Percentiles rank a stretch among this genome's conserved stretches.
phyloP scores from a whole-genome alignment of 1,139 yeast species.

The Candida sanyaensis region DNA sequence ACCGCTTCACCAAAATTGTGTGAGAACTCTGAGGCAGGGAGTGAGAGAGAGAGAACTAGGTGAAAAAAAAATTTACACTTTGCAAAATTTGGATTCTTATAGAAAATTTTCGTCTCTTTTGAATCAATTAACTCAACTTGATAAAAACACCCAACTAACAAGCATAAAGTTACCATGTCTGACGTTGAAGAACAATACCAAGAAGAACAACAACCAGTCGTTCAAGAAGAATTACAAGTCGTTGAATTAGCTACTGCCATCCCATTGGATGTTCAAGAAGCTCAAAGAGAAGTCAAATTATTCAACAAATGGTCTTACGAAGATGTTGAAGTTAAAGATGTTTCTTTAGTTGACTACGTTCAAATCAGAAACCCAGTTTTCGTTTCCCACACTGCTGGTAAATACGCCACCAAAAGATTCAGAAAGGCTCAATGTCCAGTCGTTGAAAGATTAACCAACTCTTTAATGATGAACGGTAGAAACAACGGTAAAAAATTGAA shows the following conservation, averaged over 20 bases:
- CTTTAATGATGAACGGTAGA: conserved; percentile 99
- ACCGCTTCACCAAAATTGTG: too few relatives aligned
- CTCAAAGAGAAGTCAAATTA: conserved; percentile 94
- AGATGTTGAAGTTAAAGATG: conserved; percentile 96
- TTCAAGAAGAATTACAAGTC: conserved; percentile 73
- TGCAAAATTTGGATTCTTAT: not conserved
- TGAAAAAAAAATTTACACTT: conserved; percentile 6
- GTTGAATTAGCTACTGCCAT: conserved; percentile 91
- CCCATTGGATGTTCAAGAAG: conserved; percentile 96
- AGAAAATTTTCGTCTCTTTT: conserved; percentile 1
- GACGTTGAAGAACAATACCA: conserved; percentile 53
- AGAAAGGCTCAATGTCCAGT: conserved; percentile 99
- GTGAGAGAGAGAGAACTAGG: conserved; percentile 1
- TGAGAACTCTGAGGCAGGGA: too few relatives aligned
- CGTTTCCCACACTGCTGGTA: conserved; percentile 99
- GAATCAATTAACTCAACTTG: conserved; percentile 1
- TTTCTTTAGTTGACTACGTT: conserved; percentile 97
- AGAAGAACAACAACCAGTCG: conserved; percentile 52
- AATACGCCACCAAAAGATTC: conserved; percentile 99
- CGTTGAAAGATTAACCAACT: conserved; percentile 99
- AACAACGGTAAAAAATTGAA: conserved; percentile 99
- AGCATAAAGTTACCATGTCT: conserved; percentile 36
- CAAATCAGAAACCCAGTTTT: conserved; percentile 98
- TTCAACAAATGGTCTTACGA: conserved; percentile 99
- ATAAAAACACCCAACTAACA: conserved; percentile 1